phyloP scores from a whole-genome alignment of 2,329 filamentous ascomycete genomes.

The Catunica adiposa region DNA sequence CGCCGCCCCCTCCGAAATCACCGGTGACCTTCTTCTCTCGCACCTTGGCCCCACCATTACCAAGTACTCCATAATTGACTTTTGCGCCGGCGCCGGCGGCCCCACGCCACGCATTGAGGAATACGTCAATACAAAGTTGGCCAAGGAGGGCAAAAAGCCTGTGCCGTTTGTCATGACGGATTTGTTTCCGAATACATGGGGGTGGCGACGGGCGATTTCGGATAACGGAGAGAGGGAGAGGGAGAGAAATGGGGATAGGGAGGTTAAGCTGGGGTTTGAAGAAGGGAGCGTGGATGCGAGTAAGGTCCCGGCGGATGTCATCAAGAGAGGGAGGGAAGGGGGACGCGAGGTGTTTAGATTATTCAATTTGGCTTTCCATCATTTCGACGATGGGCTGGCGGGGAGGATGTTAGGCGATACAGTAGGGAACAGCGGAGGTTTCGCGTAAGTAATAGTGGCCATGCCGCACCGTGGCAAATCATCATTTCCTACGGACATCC shows the following conservation, averaged over 20 bases:
- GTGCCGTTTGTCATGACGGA: constrained; percentile 45
- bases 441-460: constrained; percentile 25
- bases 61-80: constrained; percentile 52
- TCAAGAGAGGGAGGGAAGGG: constrained; percentile 19
- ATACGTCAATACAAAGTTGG: constrained; percentile 31
- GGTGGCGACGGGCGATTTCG: constrained; percentile 34
- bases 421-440: constrained; percentile 46
- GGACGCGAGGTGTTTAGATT: constrained; percentile 45
- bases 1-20: constrained; percentile 41
- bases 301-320: constrained; percentile 35
- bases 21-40: constrained; percentile 37
- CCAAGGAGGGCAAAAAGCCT: constrained; percentile 16
- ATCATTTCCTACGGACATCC: too few relatives aligned
- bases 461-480: too few relatives aligned
- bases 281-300: constrained; percentile 47
- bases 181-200: constrained; percentile 43
- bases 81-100: constrained; percentile 59
- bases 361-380: constrained; percentile 62
- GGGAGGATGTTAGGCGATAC: constrained; percentile 45
- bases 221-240: constrained; percentile 17
- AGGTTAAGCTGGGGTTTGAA: constrained; percentile 36
- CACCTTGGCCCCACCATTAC: constrained; percentile 31
- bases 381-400: constrained; percentile 52
- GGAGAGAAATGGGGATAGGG: constrained; percentile 28
- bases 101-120: constrained; percentile 49